Base-by-base conservation (phyloP, 1,139 yeast species). In the Debaryomyces psychrophilus region DNA sequence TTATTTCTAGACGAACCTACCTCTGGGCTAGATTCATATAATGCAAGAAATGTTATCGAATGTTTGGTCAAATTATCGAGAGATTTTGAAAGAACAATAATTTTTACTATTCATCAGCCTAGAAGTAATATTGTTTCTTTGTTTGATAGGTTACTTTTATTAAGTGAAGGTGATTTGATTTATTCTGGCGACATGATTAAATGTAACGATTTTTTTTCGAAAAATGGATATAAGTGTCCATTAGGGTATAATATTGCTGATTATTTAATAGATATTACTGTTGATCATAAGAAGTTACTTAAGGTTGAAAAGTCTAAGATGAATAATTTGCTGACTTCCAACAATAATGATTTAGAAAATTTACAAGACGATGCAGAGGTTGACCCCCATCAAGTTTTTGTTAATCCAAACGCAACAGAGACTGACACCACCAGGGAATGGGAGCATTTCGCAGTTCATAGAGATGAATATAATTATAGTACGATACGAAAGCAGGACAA, bases 71-170 rank as follows among this genome's bases (percentile, higher is more conserved):
- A 87, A 50, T 76, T 93, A 50, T 90, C 97, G 0, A 76, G 85
- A 49, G 87, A 85, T 55, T 88, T 85, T 63, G 83, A 86, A 50
- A 81, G 98, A 61, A 92, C 99, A 0, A 85, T 93, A 41, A 82
- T 93, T 1, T 86, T 93, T 61, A 90, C 99, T 0, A 93, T 93
- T 53, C 99, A 93, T 68, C 99, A 93, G 62, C 99, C 99, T n/a
- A 80, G 99, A 61, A 89, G 97, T 50, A 93, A 93, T 58, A 92
- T 93, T 61, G 97, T 93, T 25, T 83, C 97, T 0, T 69, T 90
- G 46, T 93, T 93, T 67, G 97, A 92, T 62, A 85, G 86, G 54
- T 75, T 93, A 45, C 66, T 93, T 2, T 70, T 93, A 43, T 74
- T 93, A 45, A 88, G 97, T 34, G 86, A 86, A 52, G 99, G 99